Evolutionary conservation across 2,329 filamentous ascomycete genomes (phyloP).

Genomic region (Diaporthe vexans): DNA sequence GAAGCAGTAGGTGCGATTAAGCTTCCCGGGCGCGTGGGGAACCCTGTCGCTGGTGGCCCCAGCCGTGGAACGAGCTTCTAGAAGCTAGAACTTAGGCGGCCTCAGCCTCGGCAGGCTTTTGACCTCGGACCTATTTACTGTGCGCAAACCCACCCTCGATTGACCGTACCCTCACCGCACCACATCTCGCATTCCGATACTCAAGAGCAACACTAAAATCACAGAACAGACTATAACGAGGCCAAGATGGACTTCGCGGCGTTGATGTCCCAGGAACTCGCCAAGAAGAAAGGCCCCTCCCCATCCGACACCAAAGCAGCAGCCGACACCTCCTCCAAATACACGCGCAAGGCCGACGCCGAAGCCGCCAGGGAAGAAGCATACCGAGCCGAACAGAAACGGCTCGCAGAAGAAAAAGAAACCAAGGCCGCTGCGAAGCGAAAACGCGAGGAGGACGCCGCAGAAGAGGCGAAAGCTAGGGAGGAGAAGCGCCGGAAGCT

Average conservation of each 20-base stretch:
- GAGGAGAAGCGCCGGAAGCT: slow-evolving; percentile 87
- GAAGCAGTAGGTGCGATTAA: slow-evolving; percentile 22
- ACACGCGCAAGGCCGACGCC: slow-evolving; percentile 85
- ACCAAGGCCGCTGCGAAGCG: slow-evolving; percentile 83
- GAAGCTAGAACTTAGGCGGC: slow-evolving; percentile 35
- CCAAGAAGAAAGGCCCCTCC: slow-evolving; percentile 76
- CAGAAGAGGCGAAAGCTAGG: slow-evolving; percentile 74
- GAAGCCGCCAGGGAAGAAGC: slow-evolving; percentile 85
- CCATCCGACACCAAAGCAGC: slow-evolving; percentile 44
- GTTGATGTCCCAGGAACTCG: slow-evolving; percentile 93
- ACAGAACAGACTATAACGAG: not conserved
- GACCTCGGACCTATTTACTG: not conserved
- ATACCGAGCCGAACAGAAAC: slow-evolving; percentile 86
- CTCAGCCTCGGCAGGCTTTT: slow-evolving; percentile 26
- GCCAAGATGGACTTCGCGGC: slow-evolving; percentile 91
- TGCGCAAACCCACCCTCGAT: not conserved
- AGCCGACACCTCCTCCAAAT: slow-evolving; percentile 73
- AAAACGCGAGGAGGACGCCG: slow-evolving; percentile 89
- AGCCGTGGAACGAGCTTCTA: slow-evolving; percentile 34
- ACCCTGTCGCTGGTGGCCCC: slow-evolving; percentile 30
- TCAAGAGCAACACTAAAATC: not conserved
- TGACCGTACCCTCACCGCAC: not conserved
- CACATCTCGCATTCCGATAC: not conserved
- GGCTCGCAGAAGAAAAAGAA: slow-evolving; percentile 78
- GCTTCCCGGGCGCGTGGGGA: slow-evolving; percentile 34